These are phyloP conservation scores for Lentinula sp. DNA, from an alignment of 768 basidiomycete genomes.

Conservation along the genomic window DNA sequence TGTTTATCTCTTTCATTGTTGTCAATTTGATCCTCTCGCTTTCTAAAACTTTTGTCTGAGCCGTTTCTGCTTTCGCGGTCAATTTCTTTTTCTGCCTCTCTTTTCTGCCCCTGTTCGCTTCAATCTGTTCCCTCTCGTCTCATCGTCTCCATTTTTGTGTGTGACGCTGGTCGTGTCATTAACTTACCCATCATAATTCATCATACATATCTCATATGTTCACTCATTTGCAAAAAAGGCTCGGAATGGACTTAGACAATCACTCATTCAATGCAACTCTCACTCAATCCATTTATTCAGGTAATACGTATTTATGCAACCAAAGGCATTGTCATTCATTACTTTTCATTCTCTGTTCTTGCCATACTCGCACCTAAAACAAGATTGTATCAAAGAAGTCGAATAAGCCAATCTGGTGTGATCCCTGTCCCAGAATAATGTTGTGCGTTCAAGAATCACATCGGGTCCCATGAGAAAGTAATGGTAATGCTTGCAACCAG, in stretches of 20 bases:
- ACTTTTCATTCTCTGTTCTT: not conserved
- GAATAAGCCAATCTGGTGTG: too few relatives aligned
- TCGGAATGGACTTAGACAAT: constrained; percentile 2
- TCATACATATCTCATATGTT: not conserved
- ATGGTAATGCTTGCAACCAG: too few relatives aligned
- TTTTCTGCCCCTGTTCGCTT: not conserved
- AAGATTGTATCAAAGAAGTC: too few relatives aligned
- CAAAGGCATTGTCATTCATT: not conserved
- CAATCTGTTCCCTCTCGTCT: not conserved
- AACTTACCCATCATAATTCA: not conserved
- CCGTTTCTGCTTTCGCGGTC: not conserved
- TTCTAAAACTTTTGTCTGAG: not conserved
- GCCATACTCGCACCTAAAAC: too few relatives aligned
- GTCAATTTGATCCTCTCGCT: not conserved
- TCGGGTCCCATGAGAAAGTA: too few relatives aligned
- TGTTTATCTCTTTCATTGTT: constrained; percentile 7
- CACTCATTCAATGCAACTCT: not conserved
- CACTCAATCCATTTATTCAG: not conserved
- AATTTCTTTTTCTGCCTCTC: not conserved
- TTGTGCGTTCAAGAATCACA: too few relatives aligned
- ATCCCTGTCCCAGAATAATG: too few relatives aligned
- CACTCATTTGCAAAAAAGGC: constrained; percentile 1
- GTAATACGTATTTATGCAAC: not conserved
- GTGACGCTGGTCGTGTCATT: constrained; percentile 7
- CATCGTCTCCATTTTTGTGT: constrained; percentile 3